Evolutionary conservation across 805 yeast species (phyloP).

Genomic region (Pichia manshurica): DNA sequence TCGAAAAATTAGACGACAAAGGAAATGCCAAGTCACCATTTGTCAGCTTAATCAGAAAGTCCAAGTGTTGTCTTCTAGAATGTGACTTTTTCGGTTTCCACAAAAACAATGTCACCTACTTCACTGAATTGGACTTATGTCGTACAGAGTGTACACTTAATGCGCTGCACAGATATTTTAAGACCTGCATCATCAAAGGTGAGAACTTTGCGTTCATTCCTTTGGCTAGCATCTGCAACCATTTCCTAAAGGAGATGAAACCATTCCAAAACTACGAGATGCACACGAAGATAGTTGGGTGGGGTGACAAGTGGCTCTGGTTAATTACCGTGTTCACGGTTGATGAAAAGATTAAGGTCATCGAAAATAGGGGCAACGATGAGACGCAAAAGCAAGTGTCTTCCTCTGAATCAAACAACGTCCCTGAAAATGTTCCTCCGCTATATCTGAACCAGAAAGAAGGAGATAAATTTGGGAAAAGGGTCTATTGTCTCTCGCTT

Average conservation of each 20-base stretch:
- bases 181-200: constrained; percentile 21
- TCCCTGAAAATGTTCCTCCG: constrained; percentile 4
- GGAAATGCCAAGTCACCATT: constrained; percentile 10
- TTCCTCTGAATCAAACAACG: background rate
- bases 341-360: constrained; percentile 13
- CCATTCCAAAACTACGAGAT: constrained; percentile 58
- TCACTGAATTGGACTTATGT: constrained; percentile 72
- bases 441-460: background rate
- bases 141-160: constrained; percentile 57
- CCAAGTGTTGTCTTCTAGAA: constrained; percentile 62
- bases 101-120: constrained; percentile 83
- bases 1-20: background rate
- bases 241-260: constrained; percentile 66
- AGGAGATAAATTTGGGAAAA: constrained; percentile 10
- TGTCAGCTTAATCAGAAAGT: constrained; percentile 7
- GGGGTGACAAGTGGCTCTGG: constrained; percentile 87
- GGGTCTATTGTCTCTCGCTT: constrained; percentile 48
- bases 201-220: constrained; percentile 60
- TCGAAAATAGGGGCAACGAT: background rate
- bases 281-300: constrained; percentile 57
- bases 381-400: background rate
- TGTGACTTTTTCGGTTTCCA: constrained; percentile 77
- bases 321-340: constrained; percentile 57
- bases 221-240: constrained; percentile 63
- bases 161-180: constrained; percentile 35